Evolutionary conservation across 768 basidiomycete genomes (phyloP), one percentile per base, ranked within the genome.

Genomic region (Plicaturopsis crispa): DNA sequence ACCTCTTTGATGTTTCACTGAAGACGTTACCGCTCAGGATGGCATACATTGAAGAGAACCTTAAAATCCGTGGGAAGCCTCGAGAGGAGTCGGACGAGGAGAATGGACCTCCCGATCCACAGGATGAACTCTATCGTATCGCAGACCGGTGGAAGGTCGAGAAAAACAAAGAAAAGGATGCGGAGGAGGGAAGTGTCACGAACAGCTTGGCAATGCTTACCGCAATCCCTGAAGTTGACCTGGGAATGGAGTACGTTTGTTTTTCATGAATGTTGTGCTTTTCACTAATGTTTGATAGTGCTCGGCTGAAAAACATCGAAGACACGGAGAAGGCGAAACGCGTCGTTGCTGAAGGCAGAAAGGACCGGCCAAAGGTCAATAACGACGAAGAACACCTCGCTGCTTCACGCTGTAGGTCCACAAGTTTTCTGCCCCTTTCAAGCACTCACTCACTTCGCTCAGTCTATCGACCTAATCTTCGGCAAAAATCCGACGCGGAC

Each of bases 241-340:
- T 99, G 4, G 96, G 96, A 40, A 96, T 98, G 84, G 92, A 99
- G 93, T 97, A 49, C 49, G 89, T 80, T 5, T 41, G n/a, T 2
- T 31, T 18, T n/a, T 23, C 6, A 30, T 34, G 1, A 6, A n/a
- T 23, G 19, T 35, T 31, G 33, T 38, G 30, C 16, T 35, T 40
- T 18, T 41, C 34, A 34, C 31, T 33, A 26, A 32, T 11, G 20
- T 18, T 24, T 33, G 33, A 33, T 6, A 98, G 93, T 46, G 70
- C 82, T 13, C 82, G 93, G 13, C 66, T 99, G 39, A 81, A 84
- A 62, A 99, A 97, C 54, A 99, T 99, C 39, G 92, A 96, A 54
- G 90, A 92, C 36, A 99, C 94, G 0, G 96, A 98, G 56, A 94
- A 89, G 48, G 94, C 94, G 1, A 98, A 97, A 59, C 74, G 91